A percentile compares a stretch with the other conserved stretches of the same genome.
phyloP scores from a whole-genome alignment of 2,329 filamentous ascomycete genomes.

The Colletotrichum acutatum region DNA sequence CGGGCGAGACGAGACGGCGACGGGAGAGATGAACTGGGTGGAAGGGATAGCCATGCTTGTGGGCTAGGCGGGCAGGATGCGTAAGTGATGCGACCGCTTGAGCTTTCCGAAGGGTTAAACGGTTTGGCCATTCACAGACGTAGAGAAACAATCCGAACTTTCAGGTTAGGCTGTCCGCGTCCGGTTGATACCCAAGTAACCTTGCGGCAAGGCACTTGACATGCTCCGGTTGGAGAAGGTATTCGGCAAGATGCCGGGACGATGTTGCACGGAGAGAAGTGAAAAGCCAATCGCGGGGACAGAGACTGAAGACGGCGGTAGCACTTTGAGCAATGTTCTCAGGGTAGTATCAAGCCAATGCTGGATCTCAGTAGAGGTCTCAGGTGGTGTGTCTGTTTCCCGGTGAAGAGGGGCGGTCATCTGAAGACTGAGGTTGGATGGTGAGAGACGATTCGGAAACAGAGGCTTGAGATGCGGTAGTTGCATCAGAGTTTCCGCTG shows the following conservation, averaged over 20 bases:
- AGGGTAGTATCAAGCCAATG: neutral
- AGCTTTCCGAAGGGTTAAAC: neutral
- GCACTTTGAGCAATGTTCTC: neutral
- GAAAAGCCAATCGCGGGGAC: constrained; percentile 13
- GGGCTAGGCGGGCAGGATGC: neutral
- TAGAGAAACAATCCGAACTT: neutral
- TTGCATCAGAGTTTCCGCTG: neutral
- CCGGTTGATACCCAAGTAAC: no score
- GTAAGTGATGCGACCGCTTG: constrained; percentile 1
- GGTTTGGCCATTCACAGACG: neutral
- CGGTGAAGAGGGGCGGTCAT: neutral
- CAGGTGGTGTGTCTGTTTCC: neutral
- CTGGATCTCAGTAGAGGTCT: neutral
- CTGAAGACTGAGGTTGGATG: no score
- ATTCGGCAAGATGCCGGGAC: constrained; percentile 18
- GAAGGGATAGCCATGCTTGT: constrained; percentile 14
- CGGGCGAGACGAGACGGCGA: constrained; percentile 12
- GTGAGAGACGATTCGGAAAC: neutral
- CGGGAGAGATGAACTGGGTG: constrained; percentile 14
- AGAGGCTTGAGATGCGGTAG: neutral
- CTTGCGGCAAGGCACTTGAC: no score
- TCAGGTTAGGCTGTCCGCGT: neutral
- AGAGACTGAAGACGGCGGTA: neutral
- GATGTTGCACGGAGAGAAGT: constrained; percentile 6
- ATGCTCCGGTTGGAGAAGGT: neutral